phyloP scores from a whole-genome alignment of 208 protist genomes.

The Crithidia thermophila region DNA sequence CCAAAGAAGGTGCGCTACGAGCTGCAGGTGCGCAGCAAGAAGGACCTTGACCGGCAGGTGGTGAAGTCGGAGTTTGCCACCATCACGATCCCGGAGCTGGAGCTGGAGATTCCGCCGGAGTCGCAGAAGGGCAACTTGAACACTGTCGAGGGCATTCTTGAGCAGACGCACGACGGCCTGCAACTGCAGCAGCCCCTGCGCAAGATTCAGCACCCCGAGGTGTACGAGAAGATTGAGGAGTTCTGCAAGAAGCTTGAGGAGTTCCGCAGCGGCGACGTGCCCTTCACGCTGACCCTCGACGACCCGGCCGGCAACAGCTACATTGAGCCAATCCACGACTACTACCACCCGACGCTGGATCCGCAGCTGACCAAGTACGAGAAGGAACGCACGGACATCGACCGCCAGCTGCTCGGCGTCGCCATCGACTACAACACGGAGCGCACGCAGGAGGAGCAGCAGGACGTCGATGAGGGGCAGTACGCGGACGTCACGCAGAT shows the following conservation, averaged over 20 bases:
- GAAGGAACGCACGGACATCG: conserved; percentile 84
- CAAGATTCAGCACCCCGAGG: conserved; percentile 71
- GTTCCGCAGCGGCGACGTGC: conserved; percentile 60
- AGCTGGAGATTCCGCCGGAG: conserved; percentile 93
- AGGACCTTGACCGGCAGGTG: conserved; percentile 93
- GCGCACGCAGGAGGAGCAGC: conserved; percentile 71
- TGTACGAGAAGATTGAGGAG: conserved; percentile 78
- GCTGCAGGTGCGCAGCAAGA: conserved; percentile 76
- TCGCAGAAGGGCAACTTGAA: conserved; percentile 92
- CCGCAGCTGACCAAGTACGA: conserved; percentile 84
- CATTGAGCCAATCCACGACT: conserved; percentile 90
- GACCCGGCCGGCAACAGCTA: conserved; percentile 95
- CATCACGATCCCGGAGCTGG: conserved; percentile 90
- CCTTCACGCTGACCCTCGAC: conserved; percentile 94
- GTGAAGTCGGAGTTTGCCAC: conserved; percentile 94
- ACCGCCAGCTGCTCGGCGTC: conserved; percentile 87
- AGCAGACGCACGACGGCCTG: conserved; percentile 78
- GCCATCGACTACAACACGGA: conserved; percentile 90
- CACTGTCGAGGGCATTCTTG: conserved; percentile 95
- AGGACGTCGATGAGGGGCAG: conserved; percentile 77
- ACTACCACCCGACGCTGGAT: conserved; percentile 91
- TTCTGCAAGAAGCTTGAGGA: conserved; percentile 80
- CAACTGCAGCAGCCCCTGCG: conserved; percentile 79
- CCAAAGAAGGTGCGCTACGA: conserved; percentile 85
- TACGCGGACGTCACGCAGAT: conserved; percentile 74